These are phyloP conservation scores for Colletotrichum karsti DNA, from an alignment of 2,329 filamentous ascomycete genomes.

Conservation along the genomic window DNA sequence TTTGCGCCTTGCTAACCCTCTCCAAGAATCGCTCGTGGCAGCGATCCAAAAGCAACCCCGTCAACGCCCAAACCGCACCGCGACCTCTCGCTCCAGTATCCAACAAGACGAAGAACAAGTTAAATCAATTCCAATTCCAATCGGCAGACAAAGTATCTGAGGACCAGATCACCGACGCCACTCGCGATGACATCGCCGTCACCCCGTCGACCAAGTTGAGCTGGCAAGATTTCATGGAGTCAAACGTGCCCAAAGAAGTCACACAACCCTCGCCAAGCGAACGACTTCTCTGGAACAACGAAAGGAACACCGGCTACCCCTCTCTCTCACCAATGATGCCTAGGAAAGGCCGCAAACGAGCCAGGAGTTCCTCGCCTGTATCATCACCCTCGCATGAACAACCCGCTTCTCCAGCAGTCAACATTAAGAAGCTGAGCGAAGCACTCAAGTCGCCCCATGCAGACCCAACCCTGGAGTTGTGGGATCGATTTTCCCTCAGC, in stretches of 20 bases:
- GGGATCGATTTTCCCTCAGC: slow-evolving; percentile 75
- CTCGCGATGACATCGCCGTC: slow-evolving; percentile 18
- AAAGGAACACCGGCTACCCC: slow-evolving; percentile 54
- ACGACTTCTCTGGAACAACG: slow-evolving; percentile 68
- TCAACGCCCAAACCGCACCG: slow-evolving; percentile 43
- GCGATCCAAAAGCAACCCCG: slow-evolving; percentile 61
- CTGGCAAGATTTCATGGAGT: slow-evolving; percentile 67
- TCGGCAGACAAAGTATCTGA: slow-evolving; percentile 39
- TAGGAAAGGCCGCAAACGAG: slow-evolving; percentile 69
- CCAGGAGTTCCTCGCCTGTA: slow-evolving; percentile 77
- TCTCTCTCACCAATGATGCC: slow-evolving; percentile 57
- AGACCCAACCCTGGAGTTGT: slow-evolving; percentile 78
- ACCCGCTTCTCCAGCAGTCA: slow-evolving; percentile 55
- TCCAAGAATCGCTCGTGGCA: slow-evolving; percentile 57
- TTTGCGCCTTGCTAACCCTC: slow-evolving; percentile 9
- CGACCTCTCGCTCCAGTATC: slow-evolving; percentile 60
- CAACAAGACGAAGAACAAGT: slow-evolving; percentile 66
- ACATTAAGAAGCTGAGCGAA: slow-evolving; percentile 66
- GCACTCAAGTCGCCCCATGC: slow-evolving; percentile 72
- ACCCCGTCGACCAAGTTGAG: slow-evolving; percentile 45
- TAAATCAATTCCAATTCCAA: slow-evolving; percentile 65
- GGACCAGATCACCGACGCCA: slow-evolving; percentile 28
- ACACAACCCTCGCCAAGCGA: slow-evolving; percentile 67
- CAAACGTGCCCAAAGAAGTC: slow-evolving; percentile 50
- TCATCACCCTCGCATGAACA: slow-evolving; percentile 69